Evolutionary conservation across 169 alveolate species (phyloP), one percentile per base, ranked within the genome.

Genomic region (Perkinsus olseni): DNA sequence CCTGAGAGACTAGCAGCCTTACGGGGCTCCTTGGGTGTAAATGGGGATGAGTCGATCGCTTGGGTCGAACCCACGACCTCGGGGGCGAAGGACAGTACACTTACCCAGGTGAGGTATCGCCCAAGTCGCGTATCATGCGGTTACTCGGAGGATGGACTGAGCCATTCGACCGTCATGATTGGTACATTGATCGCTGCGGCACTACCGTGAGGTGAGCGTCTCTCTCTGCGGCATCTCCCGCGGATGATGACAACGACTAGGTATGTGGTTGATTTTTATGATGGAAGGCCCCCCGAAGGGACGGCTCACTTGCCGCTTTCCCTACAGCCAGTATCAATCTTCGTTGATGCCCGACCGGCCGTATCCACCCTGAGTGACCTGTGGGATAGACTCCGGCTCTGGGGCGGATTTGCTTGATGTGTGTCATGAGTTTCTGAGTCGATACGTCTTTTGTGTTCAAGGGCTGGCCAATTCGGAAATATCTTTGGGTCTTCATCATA

Each of bases 91-190:
- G 50, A 40, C 50, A 3, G 11, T 3, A 3, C 11, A 11, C 50
- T 40, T 11, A 40, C 3, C 50, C 50, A 62, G 82, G 82, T 62
- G 82, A 62, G 82, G 34, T 62, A 28, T 62, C 82, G 31, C 82
- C 82, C 8, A 62, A 62, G 82, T 13, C 82, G 28, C 82, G 82
- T 0, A 6, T 62, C 17, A 62, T 62, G 82, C 82, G 82, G 36
- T 62, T 62, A 24, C 17, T 62, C 17, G 82, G 82, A 21, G 82
- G 82, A 4, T 62, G 82, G 82, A 24, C 82, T 13, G 82, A 62
- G 82, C 97, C 97, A 34, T 96, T 96, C 91, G 97, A 96, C 82
- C 93, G 97, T 36, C 97, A 96, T 91, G 97, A 96, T 91, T 96
- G 97, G 97, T 96, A 91, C 92, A 91, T 96, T 37, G 93, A 96